A percentile compares a stretch with the other conserved stretches of the same genome.
These are phyloP conservation scores for Lactuca sativa DNA, from an alignment of 129 eudicot species.

Conservation along the genomic window DNA sequence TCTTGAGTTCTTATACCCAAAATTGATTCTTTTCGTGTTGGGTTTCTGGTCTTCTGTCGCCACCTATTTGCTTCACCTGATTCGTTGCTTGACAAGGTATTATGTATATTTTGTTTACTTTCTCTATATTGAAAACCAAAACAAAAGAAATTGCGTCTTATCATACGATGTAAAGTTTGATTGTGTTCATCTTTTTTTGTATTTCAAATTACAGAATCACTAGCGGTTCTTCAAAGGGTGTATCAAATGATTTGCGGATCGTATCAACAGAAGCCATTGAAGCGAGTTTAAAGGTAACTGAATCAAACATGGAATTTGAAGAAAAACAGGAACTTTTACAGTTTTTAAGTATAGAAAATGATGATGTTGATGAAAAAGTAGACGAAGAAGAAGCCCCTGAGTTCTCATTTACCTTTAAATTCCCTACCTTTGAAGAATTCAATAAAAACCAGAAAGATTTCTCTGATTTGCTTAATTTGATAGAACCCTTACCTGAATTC, in stretches of 20 bases:
- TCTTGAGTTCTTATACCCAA: slow-evolving; percentile 38
- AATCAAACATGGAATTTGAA: slow-evolving; percentile 20
- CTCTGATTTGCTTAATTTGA: slow-evolving; percentile 21
- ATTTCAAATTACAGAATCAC: slow-evolving; percentile 12
- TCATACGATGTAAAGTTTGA: not conserved
- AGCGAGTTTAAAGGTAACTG: slow-evolving; percentile 5
- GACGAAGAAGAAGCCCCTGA: slow-evolving; percentile 37
- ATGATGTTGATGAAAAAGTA: slow-evolving; percentile 29
- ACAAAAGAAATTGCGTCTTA: not conserved
- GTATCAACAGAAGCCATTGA: slow-evolving; percentile 14
- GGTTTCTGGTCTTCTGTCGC: slow-evolving; percentile 41
- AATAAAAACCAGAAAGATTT: slow-evolving; percentile 28
- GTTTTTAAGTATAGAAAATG: slow-evolving; percentile 6
- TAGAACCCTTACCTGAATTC: slow-evolving; percentile 9
- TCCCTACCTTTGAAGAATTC: slow-evolving; percentile 74
- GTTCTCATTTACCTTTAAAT: slow-evolving; percentile 51
- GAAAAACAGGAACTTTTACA: slow-evolving; percentile 13
- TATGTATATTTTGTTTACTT: not conserved
- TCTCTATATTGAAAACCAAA: not conserved
- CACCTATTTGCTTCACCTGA: slow-evolving; percentile 44
- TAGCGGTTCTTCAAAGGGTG: slow-evolving; percentile 21
- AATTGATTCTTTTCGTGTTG: slow-evolving; percentile 31
- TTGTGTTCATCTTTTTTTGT: not conserved
- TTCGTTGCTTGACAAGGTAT: slow-evolving; percentile 62
- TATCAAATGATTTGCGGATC: slow-evolving; percentile 12